Percentiles rank a stretch among this genome's conserved stretches.
These are phyloP conservation scores for Apostasia ramifera DNA, from an alignment of 106 monocot genomes.

Conservation along the genomic window DNA sequence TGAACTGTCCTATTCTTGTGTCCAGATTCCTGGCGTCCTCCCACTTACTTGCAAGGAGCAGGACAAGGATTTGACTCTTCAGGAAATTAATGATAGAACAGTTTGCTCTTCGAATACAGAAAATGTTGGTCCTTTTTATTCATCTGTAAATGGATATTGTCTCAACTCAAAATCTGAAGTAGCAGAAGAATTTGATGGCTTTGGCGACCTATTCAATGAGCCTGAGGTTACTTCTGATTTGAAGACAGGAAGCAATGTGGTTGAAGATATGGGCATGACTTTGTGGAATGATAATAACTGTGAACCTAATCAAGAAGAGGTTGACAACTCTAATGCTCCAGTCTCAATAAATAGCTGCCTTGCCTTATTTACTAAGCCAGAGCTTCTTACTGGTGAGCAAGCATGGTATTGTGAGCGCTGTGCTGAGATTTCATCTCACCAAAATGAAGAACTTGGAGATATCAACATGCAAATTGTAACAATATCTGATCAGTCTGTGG, in stretches of 20 bases:
- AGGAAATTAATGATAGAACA: slow-evolving; percentile 15
- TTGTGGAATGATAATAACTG: slow-evolving; percentile 35
- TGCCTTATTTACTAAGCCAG: slow-evolving; percentile 71
- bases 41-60: slow-evolving; percentile 44
- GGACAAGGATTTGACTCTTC: slow-evolving; percentile 10
- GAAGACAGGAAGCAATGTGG: slow-evolving; percentile 15
- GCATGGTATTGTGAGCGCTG: slow-evolving; percentile 92
- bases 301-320: slow-evolving; percentile 53
- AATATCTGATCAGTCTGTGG: slow-evolving; percentile 9
- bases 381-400: slow-evolving; percentile 74
- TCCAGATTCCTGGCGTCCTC: slow-evolving; percentile 20
- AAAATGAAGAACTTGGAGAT: slow-evolving; percentile 8
- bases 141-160: slow-evolving; percentile 3
- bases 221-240: slow-evolving; percentile 53
- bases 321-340: slow-evolving; percentile 54
- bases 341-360: slow-evolving; percentile 83
- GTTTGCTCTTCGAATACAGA: slow-evolving; percentile 22
- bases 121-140: slow-evolving; percentile 7
- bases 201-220: slow-evolving; percentile 83
- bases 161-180: slow-evolving; percentile 18
- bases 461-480: slow-evolving; percentile 4
- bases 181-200: slow-evolving; percentile 65
- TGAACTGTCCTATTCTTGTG: slow-evolving; percentile 12
- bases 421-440: slow-evolving; percentile 26
- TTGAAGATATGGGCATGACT: slow-evolving; percentile 44